Conservation (phyloP, 2,329 filamentous ascomycete species). For the Xylaria hypoxylon region DNA sequence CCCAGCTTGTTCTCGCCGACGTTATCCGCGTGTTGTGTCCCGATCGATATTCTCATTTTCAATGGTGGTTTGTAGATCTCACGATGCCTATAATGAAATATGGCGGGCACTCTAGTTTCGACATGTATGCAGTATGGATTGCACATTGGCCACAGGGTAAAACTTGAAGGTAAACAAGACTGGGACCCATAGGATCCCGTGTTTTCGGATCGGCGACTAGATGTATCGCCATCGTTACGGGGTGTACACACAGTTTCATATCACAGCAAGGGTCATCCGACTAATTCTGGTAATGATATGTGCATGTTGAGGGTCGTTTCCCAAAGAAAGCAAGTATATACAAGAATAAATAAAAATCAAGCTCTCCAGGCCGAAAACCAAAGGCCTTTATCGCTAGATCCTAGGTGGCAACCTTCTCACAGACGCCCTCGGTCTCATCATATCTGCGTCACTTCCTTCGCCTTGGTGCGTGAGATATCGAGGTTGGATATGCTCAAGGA, state of each 20-base stretch:
- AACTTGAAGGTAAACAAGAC: not conserved
- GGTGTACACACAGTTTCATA: not conserved
- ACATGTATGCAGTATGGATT: not conserved
- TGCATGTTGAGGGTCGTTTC: constrained; percentile 28
- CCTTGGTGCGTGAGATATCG: constrained; percentile 1
- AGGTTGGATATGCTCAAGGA: constrained; percentile 4
- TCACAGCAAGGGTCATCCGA: not conserved
- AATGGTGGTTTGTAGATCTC: not conserved
- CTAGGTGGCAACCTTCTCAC: not conserved
- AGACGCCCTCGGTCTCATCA: not conserved
- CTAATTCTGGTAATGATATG: constrained; percentile 22
- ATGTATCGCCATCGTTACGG: not conserved
- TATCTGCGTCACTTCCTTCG: not conserved
- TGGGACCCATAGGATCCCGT: too few species aligned
- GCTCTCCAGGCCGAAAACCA: constrained; percentile 8
- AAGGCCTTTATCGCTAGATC: not conserved
- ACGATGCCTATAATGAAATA: not conserved
- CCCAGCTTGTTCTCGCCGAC: not conserved
- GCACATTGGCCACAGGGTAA: not conserved
- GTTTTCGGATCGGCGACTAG: not conserved
- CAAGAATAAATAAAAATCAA: constrained; percentile 33
- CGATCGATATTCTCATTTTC: not conserved
- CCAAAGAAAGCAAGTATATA: constrained; percentile 38
- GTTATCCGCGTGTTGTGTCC: too few species aligned
- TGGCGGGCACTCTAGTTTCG: not conserved